These are phyloP conservation scores for Xylaria venustula DNA, from an alignment of 495 filamentous ascomycete species.

Conservation along the genomic window DNA sequence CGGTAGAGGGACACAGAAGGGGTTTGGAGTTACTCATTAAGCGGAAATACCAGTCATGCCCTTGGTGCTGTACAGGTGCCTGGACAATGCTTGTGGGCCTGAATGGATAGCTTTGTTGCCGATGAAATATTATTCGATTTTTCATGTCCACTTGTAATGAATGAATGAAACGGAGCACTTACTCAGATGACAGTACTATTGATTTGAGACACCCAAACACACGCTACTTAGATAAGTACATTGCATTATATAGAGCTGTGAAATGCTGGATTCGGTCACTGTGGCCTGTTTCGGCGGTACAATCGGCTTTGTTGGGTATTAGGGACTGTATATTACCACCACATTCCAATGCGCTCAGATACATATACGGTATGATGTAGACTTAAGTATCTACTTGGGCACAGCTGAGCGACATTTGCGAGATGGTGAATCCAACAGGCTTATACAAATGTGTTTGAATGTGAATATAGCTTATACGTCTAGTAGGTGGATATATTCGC, in stretches of 20 bases:
- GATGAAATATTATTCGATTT: background rate
- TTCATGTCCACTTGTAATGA: background rate
- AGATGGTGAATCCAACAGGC: too few species aligned
- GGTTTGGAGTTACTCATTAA: conserved; percentile 16
- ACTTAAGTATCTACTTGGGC: background rate
- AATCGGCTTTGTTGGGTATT: conserved; percentile 13
- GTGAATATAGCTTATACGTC: too few species aligned
- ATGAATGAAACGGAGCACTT: too few species aligned
- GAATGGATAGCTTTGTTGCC: background rate
- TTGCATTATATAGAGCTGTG: background rate
- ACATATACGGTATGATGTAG: background rate
- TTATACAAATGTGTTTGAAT: too few species aligned
- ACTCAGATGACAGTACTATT: too few species aligned
- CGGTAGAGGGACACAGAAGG: conserved; percentile 11
- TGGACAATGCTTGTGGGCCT: background rate
- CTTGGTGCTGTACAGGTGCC: background rate
- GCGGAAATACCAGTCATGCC: background rate
- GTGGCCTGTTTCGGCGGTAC: background rate
- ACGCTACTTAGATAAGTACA: background rate
- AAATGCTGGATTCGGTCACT: background rate
- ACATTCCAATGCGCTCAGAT: background rate
- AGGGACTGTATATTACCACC: too few species aligned
- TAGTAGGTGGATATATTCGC: too few species aligned
- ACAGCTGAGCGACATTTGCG: background rate
- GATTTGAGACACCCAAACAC: conserved; percentile 14